A percentile compares a stretch with the other conserved stretches of the same genome.
These are phyloP conservation scores for Aspergillus ostianus DNA, from an alignment of 495 filamentous ascomycete species.

Conservation along the genomic window DNA sequence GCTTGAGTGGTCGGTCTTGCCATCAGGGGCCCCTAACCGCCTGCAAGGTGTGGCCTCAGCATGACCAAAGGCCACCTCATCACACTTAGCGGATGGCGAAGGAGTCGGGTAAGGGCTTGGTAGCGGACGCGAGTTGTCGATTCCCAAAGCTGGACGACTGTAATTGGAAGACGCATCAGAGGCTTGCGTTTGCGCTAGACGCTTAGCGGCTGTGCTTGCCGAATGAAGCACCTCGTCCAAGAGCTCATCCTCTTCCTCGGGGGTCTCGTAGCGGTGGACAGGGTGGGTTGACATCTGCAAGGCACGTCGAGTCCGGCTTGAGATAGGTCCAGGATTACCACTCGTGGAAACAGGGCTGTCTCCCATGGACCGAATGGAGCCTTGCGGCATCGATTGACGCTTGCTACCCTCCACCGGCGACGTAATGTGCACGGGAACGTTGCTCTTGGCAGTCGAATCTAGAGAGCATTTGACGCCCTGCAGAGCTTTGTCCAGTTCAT, in stretches of 20 bases:
- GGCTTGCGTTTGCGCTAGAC: conserved; percentile 50
- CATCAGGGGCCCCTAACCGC: conserved; percentile 55
- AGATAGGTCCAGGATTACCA: conserved; percentile 61
- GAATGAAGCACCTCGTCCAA: conserved; percentile 76
- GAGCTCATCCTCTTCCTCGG: conserved; percentile 95
- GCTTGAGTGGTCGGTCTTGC: conserved; percentile 56
- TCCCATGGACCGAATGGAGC: conserved; percentile 58
- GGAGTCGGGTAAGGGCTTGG: conserved; percentile 89
- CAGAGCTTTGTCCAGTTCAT: conserved; percentile 78
- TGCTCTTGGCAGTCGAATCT: conserved; percentile 50
- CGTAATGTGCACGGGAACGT: conserved; percentile 47
- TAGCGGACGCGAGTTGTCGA: conserved; percentile 52
- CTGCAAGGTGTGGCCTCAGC: conserved; percentile 47
- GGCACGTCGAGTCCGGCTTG: conserved; percentile 79
- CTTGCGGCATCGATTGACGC: conserved; percentile 75
- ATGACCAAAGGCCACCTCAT: conserved; percentile 65
- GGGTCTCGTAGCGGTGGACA: conserved; percentile 81
- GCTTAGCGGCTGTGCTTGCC: conserved; percentile 54
- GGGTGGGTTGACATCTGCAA: conserved; percentile 73
- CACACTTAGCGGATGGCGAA: conserved; percentile 81
- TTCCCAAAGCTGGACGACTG: conserved; percentile 51
- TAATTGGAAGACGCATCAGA: conserved; percentile 39
- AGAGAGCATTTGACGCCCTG: conserved; percentile 65
- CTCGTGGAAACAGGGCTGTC: conserved; percentile 60
- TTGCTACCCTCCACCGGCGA: conserved; percentile 52